Conservation (phyloP, 495 filamentous ascomycete species). For the Usnea hakonensis region DNA sequence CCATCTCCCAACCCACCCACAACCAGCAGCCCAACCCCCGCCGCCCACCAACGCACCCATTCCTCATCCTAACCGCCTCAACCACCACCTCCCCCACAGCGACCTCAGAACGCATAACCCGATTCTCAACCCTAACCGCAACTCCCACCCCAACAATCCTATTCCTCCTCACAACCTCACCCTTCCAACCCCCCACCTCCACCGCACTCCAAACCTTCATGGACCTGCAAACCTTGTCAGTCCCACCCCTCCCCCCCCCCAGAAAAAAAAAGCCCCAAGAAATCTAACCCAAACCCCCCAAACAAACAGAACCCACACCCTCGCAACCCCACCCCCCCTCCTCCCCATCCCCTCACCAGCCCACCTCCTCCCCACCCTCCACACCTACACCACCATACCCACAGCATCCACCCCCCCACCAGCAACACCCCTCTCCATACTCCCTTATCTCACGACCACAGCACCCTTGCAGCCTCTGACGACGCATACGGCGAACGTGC, state of each 20-base stretch:
- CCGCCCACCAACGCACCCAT: conserved; percentile 36
- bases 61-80: conserved; percentile 47
- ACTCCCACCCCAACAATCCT: conserved; percentile 41
- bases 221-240: conserved; percentile 31
- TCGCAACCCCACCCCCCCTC: conserved; percentile 15
- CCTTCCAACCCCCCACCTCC: conserved; percentile 19
- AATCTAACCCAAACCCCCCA: background rate
- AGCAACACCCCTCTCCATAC: conserved; percentile 26
- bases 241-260: background rate
- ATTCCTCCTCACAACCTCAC: conserved; percentile 41
- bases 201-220: conserved; percentile 26
- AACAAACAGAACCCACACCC: conserved; percentile 6
- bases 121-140: conserved; percentile 39
- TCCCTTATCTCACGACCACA: conserved; percentile 39
- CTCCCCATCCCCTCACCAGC: conserved; percentile 32
- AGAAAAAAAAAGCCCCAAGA: background rate
- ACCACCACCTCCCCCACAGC: conserved; percentile 33
- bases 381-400: conserved; percentile 25
- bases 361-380: conserved; percentile 25
- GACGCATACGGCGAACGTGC: conserved; percentile 38
- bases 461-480: conserved; percentile 26
- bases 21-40: conserved; percentile 10
- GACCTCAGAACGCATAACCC: conserved; percentile 38
- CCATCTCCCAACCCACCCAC: conserved; percentile 4
- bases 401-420: conserved; percentile 22